These are phyloP conservation scores for Holtermanniella nyarrowii DNA, from an alignment of 768 basidiomycete species.

Conservation along the genomic window DNA sequence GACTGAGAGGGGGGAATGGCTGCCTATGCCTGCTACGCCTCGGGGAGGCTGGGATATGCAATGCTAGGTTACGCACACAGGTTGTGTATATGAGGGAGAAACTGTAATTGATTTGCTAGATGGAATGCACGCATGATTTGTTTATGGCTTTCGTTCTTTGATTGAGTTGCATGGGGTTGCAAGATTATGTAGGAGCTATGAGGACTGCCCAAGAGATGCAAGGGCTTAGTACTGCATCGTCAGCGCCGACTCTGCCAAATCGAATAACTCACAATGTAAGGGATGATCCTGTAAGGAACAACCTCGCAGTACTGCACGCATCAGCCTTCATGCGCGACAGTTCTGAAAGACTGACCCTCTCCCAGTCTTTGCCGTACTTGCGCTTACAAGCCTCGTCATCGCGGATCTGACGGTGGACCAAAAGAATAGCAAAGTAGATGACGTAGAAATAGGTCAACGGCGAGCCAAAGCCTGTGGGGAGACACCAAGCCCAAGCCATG, in stretches of 20 bases:
- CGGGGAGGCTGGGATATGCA: background rate
- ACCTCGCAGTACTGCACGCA: conserved; percentile 57
- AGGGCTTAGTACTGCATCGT: too few species aligned
- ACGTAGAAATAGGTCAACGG: conserved; percentile 96
- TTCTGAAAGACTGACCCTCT: conserved; percentile 41
- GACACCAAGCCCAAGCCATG: conserved; percentile 64
- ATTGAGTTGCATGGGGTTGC: too few species aligned
- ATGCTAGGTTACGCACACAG: too few species aligned
- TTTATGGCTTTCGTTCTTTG: too few species aligned
- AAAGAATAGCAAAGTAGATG: conserved; percentile 73
- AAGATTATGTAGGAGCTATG: too few species aligned
- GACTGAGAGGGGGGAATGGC: background rate
- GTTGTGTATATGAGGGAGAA: too few species aligned
- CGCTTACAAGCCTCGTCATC: conserved; percentile 85
- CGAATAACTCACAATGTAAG: conserved; percentile 46
- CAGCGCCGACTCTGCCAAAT: background rate
- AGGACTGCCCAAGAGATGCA: too few species aligned
- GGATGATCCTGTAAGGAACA: conserved; percentile 76
- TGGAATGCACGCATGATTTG: too few species aligned
- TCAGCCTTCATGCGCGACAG: background rate
- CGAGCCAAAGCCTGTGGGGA: conserved; percentile 82
- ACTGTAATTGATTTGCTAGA: too few species aligned
- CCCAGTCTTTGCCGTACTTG: conserved; percentile 96
- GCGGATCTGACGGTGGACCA: conserved; percentile 77
- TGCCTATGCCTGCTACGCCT: background rate